Evolutionary conservation across 2,329 filamentous ascomycete species (phyloP).

Genomic region (Colletotrichum sp.): DNA sequence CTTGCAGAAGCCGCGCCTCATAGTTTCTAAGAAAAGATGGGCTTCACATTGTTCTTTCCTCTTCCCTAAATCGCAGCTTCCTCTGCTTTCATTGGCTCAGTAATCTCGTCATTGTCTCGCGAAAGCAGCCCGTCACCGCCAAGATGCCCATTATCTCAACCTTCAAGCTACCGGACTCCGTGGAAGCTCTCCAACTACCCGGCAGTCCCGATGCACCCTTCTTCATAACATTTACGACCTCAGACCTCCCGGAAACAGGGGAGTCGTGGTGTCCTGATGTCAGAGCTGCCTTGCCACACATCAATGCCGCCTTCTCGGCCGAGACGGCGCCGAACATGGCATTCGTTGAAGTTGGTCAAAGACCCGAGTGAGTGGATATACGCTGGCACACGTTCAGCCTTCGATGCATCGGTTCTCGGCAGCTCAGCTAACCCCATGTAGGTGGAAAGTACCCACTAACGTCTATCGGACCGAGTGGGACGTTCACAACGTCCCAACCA

Average conservation of each 20-base stretch:
- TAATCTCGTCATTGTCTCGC: neutral
- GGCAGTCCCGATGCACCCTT: neutral
- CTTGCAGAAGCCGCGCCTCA: neutral
- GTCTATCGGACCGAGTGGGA: slow-evolving; percentile 38
- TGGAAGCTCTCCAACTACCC: neutral
- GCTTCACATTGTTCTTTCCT: neutral
- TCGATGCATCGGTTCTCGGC: neutral
- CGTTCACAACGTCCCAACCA: slow-evolving; percentile 35
- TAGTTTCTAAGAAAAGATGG: neutral
- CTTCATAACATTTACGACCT: slow-evolving; percentile 42
- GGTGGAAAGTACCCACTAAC: slow-evolving; percentile 38
- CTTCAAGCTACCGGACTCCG: neutral
- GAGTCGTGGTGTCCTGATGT: slow-evolving; percentile 46
- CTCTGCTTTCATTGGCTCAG: neutral
- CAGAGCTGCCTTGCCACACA: slow-evolving; percentile 35
- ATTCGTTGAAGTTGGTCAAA: slow-evolving; percentile 38
- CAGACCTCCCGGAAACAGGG: slow-evolving; percentile 35
- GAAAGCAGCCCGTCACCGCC: neutral
- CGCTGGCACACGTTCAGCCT: neutral
- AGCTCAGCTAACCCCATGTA: slow-evolving; percentile 13
- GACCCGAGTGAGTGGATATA: slow-evolving; percentile 31
- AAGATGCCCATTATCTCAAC: neutral
- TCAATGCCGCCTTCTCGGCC: slow-evolving; percentile 32
- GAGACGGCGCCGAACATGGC: slow-evolving; percentile 27
- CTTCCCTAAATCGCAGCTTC: neutral